These are phyloP conservation scores for Lonicera japonica DNA, from an alignment of 129 eudicot species.

Conservation along the genomic window DNA sequence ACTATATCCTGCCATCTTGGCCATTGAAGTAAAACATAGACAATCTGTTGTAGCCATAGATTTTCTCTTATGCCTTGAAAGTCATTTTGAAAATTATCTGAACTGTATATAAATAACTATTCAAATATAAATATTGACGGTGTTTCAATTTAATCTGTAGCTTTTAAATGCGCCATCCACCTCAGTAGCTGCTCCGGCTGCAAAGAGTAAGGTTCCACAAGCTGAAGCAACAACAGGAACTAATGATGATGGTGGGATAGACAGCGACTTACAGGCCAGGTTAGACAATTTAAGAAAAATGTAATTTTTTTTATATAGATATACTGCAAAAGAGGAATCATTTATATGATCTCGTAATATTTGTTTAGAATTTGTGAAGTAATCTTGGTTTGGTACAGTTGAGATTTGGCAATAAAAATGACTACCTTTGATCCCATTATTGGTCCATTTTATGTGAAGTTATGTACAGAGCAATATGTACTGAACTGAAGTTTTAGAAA, in stretches of 20 bases:
- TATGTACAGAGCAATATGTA: no score
- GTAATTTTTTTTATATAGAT: conserved; percentile 28
- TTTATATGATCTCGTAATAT: not conserved
- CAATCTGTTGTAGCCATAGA: no score
- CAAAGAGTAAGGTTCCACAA: conserved; percentile 65
- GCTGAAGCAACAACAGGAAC: conserved; percentile 45
- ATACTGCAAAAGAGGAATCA: not conserved
- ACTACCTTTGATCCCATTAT: no score
- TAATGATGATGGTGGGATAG: conserved; percentile 79
- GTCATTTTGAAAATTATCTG: no score
- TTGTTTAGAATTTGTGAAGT: not conserved
- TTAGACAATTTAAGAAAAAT: conserved; percentile 87
- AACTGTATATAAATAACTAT: no score
- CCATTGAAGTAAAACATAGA: no score
- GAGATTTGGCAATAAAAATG: not conserved
- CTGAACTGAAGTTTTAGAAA: no score
- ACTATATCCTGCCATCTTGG: no score
- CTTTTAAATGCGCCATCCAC: conserved; percentile 83
- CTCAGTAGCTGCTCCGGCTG: conserved; percentile 71
- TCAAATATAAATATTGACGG: not conserved
- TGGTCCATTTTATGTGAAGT: no score
- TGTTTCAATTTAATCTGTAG: conserved; percentile 26
- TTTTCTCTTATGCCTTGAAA: no score
- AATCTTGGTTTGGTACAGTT: not conserved
- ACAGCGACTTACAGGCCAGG: conserved; percentile 95